A percentile compares a stretch with the other conserved stretches of the same genome.
Conservation (phyloP, 495 filamentous ascomycete species). For the Xylaria castorea region DNA sequence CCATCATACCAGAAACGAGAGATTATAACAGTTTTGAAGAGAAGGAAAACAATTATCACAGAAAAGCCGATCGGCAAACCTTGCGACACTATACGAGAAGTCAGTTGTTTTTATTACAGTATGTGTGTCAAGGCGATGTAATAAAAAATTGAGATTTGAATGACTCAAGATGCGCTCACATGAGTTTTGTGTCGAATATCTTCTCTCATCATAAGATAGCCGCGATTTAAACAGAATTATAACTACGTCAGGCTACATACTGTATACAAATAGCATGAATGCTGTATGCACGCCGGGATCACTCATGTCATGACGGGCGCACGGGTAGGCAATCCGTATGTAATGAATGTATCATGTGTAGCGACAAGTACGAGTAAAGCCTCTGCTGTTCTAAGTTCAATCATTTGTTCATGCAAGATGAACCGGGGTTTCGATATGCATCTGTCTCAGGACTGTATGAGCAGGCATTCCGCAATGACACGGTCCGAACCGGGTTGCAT, state of each 20-base stretch:
- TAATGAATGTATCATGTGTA: constrained; percentile 10
- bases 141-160: not conserved
- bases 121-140: not conserved
- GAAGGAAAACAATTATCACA: not conserved
- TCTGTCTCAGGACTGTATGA: constrained; percentile 15
- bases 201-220: not conserved
- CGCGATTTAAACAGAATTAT: not conserved
- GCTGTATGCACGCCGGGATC: not conserved
- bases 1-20: not conserved
- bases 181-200: not conserved
- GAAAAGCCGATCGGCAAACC: not conserved
- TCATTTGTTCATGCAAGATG: not conserved
- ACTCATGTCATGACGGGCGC: constrained; percentile 10
- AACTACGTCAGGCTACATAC: not conserved
- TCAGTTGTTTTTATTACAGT: not conserved
- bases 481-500: constrained; percentile 16
- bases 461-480: constrained; percentile 1
- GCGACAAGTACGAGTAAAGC: not conserved
- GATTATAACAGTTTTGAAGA: not conserved
- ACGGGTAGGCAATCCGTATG: constrained; percentile 18
- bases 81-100: not conserved
- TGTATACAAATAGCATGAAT: not conserved
- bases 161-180: not conserved
- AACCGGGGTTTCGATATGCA: not conserved
- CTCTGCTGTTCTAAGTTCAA: not conserved